These are phyloP conservation scores for Tubosaeta sp. DNA, from an alignment of 768 basidiomycete species.

Conservation along the genomic window DNA sequence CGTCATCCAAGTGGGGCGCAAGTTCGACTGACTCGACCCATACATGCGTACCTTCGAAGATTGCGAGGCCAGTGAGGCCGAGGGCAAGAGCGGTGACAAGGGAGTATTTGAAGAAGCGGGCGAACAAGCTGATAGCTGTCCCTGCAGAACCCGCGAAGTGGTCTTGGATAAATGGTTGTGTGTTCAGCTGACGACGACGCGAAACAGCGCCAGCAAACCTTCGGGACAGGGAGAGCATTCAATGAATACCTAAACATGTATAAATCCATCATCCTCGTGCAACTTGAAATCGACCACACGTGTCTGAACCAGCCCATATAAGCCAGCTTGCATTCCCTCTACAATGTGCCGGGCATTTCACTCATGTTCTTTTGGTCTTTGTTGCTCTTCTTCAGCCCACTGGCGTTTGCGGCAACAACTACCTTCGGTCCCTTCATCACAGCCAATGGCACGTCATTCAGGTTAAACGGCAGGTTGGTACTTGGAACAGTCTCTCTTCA, in stretches of 20 bases:
- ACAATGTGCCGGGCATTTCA: constrained; percentile 13
- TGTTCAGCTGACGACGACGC: constrained; percentile 10
- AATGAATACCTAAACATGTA: not conserved
- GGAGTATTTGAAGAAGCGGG: constrained; percentile 49
- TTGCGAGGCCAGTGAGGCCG: constrained; percentile 40
- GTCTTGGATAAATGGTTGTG: constrained; percentile 25
- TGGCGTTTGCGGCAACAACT: constrained; percentile 28
- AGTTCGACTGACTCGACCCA: constrained; percentile 61
- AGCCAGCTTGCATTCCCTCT: not conserved
- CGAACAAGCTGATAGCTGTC: constrained; percentile 41
- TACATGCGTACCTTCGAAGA: constrained; percentile 54
- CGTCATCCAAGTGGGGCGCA: constrained; percentile 44
- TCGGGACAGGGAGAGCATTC: not conserved
- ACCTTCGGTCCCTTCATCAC: constrained; percentile 41
- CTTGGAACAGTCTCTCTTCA: not conserved
- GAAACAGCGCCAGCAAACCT: not conserved
- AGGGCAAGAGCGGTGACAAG: constrained; percentile 41
- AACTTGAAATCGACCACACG: not conserved
- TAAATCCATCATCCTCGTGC: not conserved
- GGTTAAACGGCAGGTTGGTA: constrained; percentile 50
- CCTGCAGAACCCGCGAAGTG: constrained; percentile 34
- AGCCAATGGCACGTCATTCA: constrained; percentile 42
- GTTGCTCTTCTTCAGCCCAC: constrained; percentile 25
- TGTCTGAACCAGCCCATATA: not conserved
- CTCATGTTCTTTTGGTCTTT: constrained; percentile 36